Evolutionary conservation across 306 rosid species (phyloP), one percentile per base, ranked within the genome.

Genomic region (Malus fusca): DNA sequence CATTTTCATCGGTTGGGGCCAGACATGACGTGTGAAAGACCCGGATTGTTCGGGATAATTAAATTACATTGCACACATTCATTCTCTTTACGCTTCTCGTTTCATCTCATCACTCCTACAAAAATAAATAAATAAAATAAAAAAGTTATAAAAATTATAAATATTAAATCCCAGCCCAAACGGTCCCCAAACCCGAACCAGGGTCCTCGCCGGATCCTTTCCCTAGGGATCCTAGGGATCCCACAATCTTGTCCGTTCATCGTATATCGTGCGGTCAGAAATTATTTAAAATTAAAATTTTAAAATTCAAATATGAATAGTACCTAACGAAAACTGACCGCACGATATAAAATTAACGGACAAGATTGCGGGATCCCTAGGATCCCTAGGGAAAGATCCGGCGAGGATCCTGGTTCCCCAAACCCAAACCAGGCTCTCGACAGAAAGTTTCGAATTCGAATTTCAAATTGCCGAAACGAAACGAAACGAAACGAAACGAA

Each of bases 1-100:
- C 40, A 35, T 35, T 1, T 6, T 6, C 2, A 35, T 35, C 40
- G 8, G 40, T 40, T 40, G 89, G 55, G 74, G 85, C 67, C 37
- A n/a, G 4, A 5, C 82, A 44, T 43, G 86, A 87, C 91, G 90
- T 88, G 96, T 84, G 81, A 80, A 68, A 72, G 73, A 63, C 52
- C 79, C 77, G 77, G 74, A 73, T 74, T 43, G 35, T 72, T 72
- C 79, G 80, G 75, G 77, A 82, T 85, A 71, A 74, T 81, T 69
- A 42, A 78, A 75, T 37, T 23, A 52, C 30, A 72, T 11, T 23
- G 13, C 30, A 28, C 79, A 80, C 85, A 80, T 85, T 74, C 74
- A 71, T 35, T 69, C 66, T 77, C 8, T 48, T n/a, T 25, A 25
- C 42, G 7, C 11, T 56, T 69, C 63, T 69, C 66, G 33, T 7